Conservation (phyloP, 2,329 filamentous ascomycete genomes). For the Cadophora luteo-olivacea region DNA sequence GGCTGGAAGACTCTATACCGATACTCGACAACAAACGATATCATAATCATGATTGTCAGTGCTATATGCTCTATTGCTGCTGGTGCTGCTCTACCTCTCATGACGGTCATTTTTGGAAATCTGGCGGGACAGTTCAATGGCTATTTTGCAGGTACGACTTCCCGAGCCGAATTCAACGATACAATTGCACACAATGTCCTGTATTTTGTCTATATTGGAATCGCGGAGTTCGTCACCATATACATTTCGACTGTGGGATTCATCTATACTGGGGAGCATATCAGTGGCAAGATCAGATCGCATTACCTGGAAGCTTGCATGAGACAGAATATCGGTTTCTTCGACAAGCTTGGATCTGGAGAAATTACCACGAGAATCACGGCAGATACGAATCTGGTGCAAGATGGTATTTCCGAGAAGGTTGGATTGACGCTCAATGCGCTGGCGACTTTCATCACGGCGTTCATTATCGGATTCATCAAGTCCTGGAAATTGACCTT, state of each 20-base stretch:
- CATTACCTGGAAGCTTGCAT: constrained; percentile 85
- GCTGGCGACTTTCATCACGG: constrained; percentile 82
- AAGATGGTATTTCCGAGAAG: constrained; percentile 94
- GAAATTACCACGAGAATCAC: constrained; percentile 96
- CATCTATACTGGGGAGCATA: constrained; percentile 85
- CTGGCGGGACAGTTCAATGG: constrained; percentile 74
- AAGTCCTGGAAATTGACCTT: constrained; percentile 93
- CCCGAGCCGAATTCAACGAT: constrained; percentile 61
- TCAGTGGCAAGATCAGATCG: constrained; percentile 79
- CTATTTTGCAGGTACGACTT: constrained; percentile 57
- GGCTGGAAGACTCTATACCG: constrained; percentile 66
- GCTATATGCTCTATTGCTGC: constrained; percentile 60
- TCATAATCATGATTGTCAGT: constrained; percentile 57
- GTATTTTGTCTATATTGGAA: constrained; percentile 85
- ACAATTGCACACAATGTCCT: constrained; percentile 70
- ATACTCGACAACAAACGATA: constrained; percentile 60
- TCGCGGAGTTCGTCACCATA: constrained; percentile 78
- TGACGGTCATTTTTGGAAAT: constrained; percentile 74
- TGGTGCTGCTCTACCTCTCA: constrained; percentile 64
- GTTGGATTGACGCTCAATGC: constrained; percentile 79
- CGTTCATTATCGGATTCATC: constrained; percentile 89
- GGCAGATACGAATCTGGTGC: constrained; percentile 89
- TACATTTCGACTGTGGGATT: constrained; percentile 88
- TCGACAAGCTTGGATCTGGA: constrained; percentile 90
- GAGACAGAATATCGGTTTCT: constrained; percentile 89